phyloP scores from a whole-genome alignment of 2,329 filamentous ascomycete species.

The Nigrospora sphaerica region DNA sequence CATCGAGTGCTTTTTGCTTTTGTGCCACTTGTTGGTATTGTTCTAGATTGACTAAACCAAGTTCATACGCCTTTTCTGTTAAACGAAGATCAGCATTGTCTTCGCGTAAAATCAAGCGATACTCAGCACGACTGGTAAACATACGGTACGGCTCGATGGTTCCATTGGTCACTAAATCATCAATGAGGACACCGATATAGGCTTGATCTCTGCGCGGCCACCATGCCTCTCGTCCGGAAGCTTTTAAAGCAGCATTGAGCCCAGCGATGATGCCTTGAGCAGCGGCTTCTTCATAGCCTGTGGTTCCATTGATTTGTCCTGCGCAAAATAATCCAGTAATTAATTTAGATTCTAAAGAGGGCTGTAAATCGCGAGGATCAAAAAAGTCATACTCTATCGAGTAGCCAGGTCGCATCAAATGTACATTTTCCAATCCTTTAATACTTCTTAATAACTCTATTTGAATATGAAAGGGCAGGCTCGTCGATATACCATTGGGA shows the following conservation, averaged over 20 bases:
- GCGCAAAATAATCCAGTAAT: conserved; percentile 86
- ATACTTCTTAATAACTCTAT: conserved; percentile 80
- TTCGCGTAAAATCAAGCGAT: conserved; percentile 82
- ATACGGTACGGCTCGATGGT: conserved; percentile 96
- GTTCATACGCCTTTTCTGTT: conserved; percentile 72
- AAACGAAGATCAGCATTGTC: conserved; percentile 91
- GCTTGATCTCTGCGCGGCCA: conserved; percentile 75
- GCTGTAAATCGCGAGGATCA: conserved; percentile 80
- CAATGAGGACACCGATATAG: conserved; percentile 98
- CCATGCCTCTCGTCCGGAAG: conserved; percentile 57
- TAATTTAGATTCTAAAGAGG: conserved; percentile 89
- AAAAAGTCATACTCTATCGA: conserved; percentile 99
- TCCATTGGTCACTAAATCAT: conserved; percentile 93
- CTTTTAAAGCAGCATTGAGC: conserved; percentile 83
- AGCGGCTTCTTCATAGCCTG: conserved; percentile 94
- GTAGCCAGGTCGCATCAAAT: conserved; percentile 91
- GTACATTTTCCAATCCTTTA: conserved; percentile 75
- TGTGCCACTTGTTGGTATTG: too few relatives aligned
- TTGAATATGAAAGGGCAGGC: conserved; percentile 82
- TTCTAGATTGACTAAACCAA: too few relatives aligned
- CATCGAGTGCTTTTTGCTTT: too few relatives aligned
- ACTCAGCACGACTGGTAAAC: conserved; percentile 95
- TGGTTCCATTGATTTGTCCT: conserved; percentile 97
- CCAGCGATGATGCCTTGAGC: conserved; percentile 89
- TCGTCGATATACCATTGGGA: conserved; percentile 96